Evolutionary conservation across 2,329 filamentous ascomycete genomes (phyloP), one percentile per base, ranked within the genome.

Genomic region (Talaromyces sp.): DNA sequence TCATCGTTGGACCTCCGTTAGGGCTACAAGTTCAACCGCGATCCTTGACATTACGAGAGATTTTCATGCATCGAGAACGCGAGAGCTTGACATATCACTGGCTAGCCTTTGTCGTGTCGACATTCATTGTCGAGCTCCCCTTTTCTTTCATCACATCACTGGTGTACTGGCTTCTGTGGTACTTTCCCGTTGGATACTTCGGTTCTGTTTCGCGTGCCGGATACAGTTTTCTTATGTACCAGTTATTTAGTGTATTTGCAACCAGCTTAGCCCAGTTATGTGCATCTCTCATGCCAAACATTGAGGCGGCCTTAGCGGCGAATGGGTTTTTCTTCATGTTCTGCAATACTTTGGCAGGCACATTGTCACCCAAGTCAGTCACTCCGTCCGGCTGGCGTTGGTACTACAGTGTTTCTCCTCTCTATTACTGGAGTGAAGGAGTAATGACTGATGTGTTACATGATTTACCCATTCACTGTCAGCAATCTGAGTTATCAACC

Each of bases 141-240:
- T 63, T 54, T 27, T 27, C 60, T 27, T 80, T 95, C 19, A 76
- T 96, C 54, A 94, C 91, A 76, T 87, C 90, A 0, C 87, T 93
- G 5, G 81, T 80, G 61, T 94, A 94, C 82, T 96, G 90, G 83
- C 73, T 95, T 1, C 90, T 89, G 0, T 78, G 95, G 13, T 95
- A 95, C 83, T 95, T 88, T 78, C 89, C 93, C 73, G 90, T 91
- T 0, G 90, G 90, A 0, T 86, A 95, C 74, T 85, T 88, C 70
- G 72, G 75, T 1, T 83, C 82, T 0, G 77, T 86, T 0, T 83
- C 81, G 1, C 85, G 90, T 8, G 90, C 91, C 0, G 92, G 92
- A 0, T 94, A 92, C 77, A 90, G 92, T 74, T 95, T 94, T 83
- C 82, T 95, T 73, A 91, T 94, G 80, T 79, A 94, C 4, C 91